Conservation (phyloP, 2,329 filamentous ascomycete genomes). For the Penicillium digitatum region DNA sequence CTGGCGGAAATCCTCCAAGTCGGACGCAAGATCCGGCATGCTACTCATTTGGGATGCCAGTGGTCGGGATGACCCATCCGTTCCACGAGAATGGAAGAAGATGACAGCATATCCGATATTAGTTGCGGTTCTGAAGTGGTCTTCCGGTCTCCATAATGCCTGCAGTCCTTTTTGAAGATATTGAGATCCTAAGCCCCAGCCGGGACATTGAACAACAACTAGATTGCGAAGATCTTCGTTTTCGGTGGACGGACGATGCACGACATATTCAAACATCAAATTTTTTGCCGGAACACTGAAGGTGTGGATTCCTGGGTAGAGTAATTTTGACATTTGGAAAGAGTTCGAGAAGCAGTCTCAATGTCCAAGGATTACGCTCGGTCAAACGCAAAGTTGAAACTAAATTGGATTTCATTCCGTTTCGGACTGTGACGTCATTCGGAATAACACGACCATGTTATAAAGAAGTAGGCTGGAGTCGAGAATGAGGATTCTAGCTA, state of each 20-base stretch:
- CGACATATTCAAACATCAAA: background rate
- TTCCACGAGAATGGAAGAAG: slow-evolving; percentile 1
- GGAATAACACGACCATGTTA: background rate
- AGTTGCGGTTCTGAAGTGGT: background rate
- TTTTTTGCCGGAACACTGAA: background rate
- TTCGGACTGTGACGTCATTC: slow-evolving; percentile 1
- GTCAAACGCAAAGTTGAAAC: background rate
- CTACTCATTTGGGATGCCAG: background rate
- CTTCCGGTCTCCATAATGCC: background rate
- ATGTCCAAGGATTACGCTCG: background rate
- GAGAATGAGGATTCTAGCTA: background rate
- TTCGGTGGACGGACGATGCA: background rate
- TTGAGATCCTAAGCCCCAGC: background rate
- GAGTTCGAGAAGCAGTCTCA: background rate
- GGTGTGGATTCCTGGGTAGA: background rate
- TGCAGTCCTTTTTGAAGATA: background rate
- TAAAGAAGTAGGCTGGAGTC: background rate
- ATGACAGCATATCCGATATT: background rate
- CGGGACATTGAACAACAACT: background rate
- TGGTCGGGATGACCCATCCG: background rate
- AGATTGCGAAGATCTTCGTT: background rate
- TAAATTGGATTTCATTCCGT: background rate
- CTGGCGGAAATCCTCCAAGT: background rate
- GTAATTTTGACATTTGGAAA: background rate
- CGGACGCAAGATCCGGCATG: slow-evolving; percentile 1